Conservation (phyloP, 305 asterid species). For the Striga hermonthica region DNA sequence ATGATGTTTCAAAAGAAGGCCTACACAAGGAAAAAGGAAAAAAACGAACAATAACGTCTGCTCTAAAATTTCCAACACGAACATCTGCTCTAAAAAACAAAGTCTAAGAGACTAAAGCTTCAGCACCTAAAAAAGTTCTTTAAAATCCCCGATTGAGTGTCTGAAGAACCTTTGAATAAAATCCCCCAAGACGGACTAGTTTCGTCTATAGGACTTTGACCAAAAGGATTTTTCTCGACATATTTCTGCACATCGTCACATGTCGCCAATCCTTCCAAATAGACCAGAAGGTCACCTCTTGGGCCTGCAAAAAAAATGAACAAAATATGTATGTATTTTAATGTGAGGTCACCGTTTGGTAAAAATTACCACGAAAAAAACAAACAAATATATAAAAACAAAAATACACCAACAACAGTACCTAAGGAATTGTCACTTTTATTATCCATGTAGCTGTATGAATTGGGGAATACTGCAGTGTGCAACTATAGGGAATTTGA, state of each 20-base stretch:
- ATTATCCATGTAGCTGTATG: too few relatives aligned
- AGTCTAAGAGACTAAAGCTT: too few relatives aligned
- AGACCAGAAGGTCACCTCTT: slow-evolving; percentile 72
- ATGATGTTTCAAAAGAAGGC: too few relatives aligned
- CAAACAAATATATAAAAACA: background rate
- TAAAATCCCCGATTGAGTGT: slow-evolving; percentile 27
- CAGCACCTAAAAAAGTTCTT: too few relatives aligned
- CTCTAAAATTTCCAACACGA: too few relatives aligned
- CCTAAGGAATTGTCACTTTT: too few relatives aligned
- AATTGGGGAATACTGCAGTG: too few relatives aligned
- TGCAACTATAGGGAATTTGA: too few relatives aligned
- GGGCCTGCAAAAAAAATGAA: slow-evolving; percentile 51
- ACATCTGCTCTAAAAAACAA: too few relatives aligned
- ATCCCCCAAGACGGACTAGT: slow-evolving; percentile 53
- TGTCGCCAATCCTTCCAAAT: slow-evolving; percentile 61
- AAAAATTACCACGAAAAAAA: slow-evolving; percentile 12
- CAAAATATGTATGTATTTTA: background rate
- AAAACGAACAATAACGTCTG: too few relatives aligned
- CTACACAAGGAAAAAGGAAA: too few relatives aligned
- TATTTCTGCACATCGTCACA: slow-evolving; percentile 54
- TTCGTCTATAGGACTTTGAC: slow-evolving; percentile 69
- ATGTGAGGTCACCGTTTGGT: background rate
- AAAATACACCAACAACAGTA: slow-evolving; percentile 26
- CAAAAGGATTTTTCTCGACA: slow-evolving; percentile 74
- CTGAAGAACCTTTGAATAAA: slow-evolving; percentile 59